Percentiles rank a stretch among this genome's conserved stretches.
Evolutionary conservation across 257 asterid genomes (phyloP).

Genomic region (Lavandula angustifolia): DNA sequence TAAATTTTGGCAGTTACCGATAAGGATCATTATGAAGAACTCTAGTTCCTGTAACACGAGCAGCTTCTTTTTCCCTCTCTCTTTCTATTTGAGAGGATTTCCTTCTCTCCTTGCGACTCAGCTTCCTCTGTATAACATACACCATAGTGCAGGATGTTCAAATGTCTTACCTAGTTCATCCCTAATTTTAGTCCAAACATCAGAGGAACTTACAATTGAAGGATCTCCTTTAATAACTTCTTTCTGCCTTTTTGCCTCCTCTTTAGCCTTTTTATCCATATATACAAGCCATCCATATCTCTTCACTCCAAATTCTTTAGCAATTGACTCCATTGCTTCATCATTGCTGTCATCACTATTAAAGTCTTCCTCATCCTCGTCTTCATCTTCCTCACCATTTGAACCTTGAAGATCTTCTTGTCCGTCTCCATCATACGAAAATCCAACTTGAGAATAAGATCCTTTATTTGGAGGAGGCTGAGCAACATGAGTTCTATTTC

Average conservation of each 20-base stretch:
- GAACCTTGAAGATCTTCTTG: slow-evolving; percentile 64
- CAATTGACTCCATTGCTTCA: slow-evolving; percentile 91
- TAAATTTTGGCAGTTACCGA: slow-evolving; percentile 49
- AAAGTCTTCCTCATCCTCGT: slow-evolving; percentile 84
- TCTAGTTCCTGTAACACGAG: slow-evolving; percentile 73
- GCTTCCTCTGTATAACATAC: slow-evolving; percentile 64
- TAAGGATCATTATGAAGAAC: slow-evolving; percentile 87
- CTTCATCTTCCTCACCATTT: slow-evolving; percentile 84
- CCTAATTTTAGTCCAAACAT: slow-evolving; percentile 2
- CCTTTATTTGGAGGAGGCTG: slow-evolving; percentile 78
- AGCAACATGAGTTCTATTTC: slow-evolving; percentile 55
- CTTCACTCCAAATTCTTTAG: slow-evolving; percentile 94
- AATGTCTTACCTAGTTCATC: slow-evolving; percentile 6
- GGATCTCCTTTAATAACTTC: slow-evolving; percentile 98
- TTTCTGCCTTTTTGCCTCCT: slow-evolving; percentile 91
- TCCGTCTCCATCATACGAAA: slow-evolving; percentile 85
- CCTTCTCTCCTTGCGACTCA: slow-evolving; percentile 96
- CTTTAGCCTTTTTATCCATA: slow-evolving; percentile 98
- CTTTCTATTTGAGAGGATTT: slow-evolving; percentile 88
- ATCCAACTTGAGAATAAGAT: slow-evolving; percentile 95
- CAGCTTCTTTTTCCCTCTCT: slow-evolving; percentile 89
- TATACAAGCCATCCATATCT: slow-evolving; percentile 96
- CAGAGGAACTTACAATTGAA: slow-evolving; percentile 67
- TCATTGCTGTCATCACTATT: slow-evolving; percentile 96
- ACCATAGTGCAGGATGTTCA: slow-evolving; percentile 17